Base-by-base conservation (phyloP, 2,329 filamentous ascomycete genomes). In the Aspergillus japonicus region DNA sequence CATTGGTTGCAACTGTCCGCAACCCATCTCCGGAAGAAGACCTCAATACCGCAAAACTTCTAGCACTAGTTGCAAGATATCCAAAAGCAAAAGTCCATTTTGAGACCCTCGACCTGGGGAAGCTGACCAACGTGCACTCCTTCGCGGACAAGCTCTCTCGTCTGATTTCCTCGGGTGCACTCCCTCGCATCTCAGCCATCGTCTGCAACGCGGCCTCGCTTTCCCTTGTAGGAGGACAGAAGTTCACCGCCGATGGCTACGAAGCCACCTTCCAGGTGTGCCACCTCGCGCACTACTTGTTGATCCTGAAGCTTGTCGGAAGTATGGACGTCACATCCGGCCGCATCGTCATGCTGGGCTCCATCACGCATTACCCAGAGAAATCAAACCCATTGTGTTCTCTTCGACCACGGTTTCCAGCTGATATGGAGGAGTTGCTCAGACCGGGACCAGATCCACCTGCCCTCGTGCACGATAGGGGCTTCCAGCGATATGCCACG, bases 401-500 rank as follows among this genome's bases (percentile, higher is more conserved):
- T 24, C 75, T 73, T 50, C 69, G 71, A 0, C 71, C 78, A 1
- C 58, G 44, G 0, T 68, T 81, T 39, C 76, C 77, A 0, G 64
- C 71, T 1, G 66, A 78, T 50, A 49, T 80, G 2, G 75, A 78
- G 4, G 44, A 69, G 2, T 66, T 81, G 49, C 69, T 76, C 8
- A 72, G 76, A 52, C 76, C 77, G 1, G 29, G 50, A 0, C 57
- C 66, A 3, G 75, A 78, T 59, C 59, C 61, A 1, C 44, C 57
- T 2, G 56, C 56, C 0, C 73, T 81, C 19, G 69, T 73, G 23
- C 62, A 73, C 23, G 79, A 75, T 3, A 67, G 70, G 5, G 79
- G 80, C 3, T 80, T 80, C 33, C 73, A 78, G 56, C 68, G 77
- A 56, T 83, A 82, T 63, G 79, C 71, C 2, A 74, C 73, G 24